Evolutionary conservation across 2,329 filamentous ascomycete genomes (phyloP).

Genomic region (Pestalotiopsis sp.): DNA sequence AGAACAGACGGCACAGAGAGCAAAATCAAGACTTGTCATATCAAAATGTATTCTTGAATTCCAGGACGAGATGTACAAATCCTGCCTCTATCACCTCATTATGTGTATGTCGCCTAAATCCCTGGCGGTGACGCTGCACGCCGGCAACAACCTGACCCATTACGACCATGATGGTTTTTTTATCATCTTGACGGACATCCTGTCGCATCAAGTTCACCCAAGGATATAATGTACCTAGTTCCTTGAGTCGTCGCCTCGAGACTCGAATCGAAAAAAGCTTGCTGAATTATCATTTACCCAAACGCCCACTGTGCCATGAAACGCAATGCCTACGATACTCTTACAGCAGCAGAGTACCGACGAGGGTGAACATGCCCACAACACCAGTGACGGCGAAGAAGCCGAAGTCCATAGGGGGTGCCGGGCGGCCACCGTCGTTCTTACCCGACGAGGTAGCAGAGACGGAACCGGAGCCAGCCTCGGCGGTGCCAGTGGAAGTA

Average conservation of each 20-base stretch:
- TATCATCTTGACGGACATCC: neutral
- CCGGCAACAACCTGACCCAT: neutral
- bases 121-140: neutral
- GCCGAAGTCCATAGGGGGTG: slow-evolving; percentile 39
- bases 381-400: slow-evolving; percentile 38
- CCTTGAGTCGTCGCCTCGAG: neutral
- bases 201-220: neutral
- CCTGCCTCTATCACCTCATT: neutral
- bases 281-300: neutral
- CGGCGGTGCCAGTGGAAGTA: slow-evolving; percentile 46
- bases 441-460: slow-evolving; percentile 40
- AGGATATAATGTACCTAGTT: neutral
- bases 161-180: neutral
- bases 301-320: neutral
- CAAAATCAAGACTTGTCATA: neutral
- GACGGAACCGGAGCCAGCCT: slow-evolving; percentile 41
- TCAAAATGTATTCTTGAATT: neutral
- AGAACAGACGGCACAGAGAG: neutral
- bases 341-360: slow-evolving; percentile 44
- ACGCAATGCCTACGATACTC: neutral
- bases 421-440: slow-evolving; percentile 33
- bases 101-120: neutral
- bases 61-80: slow-evolving; percentile 1
- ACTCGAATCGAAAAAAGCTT: neutral
- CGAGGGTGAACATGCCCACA: slow-evolving; percentile 38